phyloP scores from a whole-genome alignment of 1,139 yeast species.

The Hyphopichia wangnamkhiaoensis region DNA sequence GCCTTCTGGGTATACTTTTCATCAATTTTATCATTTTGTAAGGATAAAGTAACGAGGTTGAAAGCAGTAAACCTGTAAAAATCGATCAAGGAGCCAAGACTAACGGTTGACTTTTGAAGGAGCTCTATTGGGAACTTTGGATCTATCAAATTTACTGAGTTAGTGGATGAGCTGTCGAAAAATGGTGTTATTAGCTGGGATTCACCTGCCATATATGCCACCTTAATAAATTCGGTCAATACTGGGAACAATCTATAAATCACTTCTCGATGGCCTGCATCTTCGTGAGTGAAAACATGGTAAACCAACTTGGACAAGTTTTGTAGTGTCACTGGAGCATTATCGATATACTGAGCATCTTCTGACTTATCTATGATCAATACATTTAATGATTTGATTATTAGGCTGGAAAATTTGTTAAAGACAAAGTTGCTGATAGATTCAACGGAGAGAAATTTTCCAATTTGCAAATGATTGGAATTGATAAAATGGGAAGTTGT shows the following conservation, averaged over 20 bases:
- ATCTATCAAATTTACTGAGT: slow-evolving; percentile 8
- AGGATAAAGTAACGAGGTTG: slow-evolving; percentile 25
- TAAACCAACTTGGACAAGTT: slow-evolving; percentile 11
- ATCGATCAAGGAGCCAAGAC: slow-evolving; percentile 22
- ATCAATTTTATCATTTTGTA: slow-evolving; percentile 9
- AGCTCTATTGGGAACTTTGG: slow-evolving; percentile 26
- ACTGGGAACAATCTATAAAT: slow-evolving; percentile 15
- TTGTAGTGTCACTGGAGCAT: slow-evolving; percentile 9
- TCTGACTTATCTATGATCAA: slow-evolving; percentile 17
- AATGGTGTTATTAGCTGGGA: slow-evolving; percentile 20
- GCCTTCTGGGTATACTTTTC: slow-evolving; percentile 20
- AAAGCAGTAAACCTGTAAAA: slow-evolving; percentile 35
- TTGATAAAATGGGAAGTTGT: slow-evolving; percentile 7
- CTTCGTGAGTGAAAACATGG: slow-evolving; percentile 7
- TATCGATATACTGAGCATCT: slow-evolving; percentile 10
- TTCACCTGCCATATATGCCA: slow-evolving; percentile 25
- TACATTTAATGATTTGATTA: slow-evolving; percentile 15
- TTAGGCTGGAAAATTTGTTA: slow-evolving; percentile 9
- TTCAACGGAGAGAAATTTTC: background rate
- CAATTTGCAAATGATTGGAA: slow-evolving; percentile 1
- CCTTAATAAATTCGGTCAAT: slow-evolving; percentile 21
- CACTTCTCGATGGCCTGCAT: slow-evolving; percentile 5
- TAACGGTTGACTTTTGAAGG: slow-evolving; percentile 15
- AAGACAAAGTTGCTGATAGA: slow-evolving; percentile 6
- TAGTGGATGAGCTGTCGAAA: slow-evolving; percentile 6